phyloP scores from a whole-genome alignment of 2,329 filamentous ascomycete species.

The Exophiala phaeomuriformis region DNA sequence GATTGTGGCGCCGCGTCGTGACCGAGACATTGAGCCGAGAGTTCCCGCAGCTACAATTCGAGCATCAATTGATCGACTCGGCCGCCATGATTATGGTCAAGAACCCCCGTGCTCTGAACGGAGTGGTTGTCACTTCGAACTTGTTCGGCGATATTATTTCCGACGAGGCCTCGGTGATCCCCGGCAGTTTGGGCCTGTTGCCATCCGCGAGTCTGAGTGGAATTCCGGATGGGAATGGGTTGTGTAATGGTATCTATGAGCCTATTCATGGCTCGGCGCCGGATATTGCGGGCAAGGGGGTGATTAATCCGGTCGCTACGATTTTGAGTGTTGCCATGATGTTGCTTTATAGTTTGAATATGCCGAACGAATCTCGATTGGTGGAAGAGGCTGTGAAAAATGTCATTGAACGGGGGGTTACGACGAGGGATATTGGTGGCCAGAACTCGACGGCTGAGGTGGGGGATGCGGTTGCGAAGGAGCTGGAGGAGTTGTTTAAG shows the following conservation, averaged over 20 bases:
- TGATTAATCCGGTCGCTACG: conserved; percentile 87
- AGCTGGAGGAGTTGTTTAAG: conserved; percentile 62
- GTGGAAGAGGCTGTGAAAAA: conserved; percentile 75
- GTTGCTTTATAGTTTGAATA: conserved; percentile 82
- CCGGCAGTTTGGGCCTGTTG: conserved; percentile 78
- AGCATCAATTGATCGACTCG: conserved; percentile 88
- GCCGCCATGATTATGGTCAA: conserved; percentile 98
- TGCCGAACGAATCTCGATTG: conserved; percentile 66
- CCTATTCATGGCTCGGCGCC: conserved; percentile 93
- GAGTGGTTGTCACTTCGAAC: conserved; percentile 87
- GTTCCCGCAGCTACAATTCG: conserved; percentile 76
- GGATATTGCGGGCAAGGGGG: conserved; percentile 83
- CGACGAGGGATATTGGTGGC: conserved; percentile 81
- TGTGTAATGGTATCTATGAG: conserved; percentile 87
- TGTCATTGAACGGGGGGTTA: conserved; percentile 69
- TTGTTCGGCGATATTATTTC: conserved; percentile 93
- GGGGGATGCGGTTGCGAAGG: conserved; percentile 72
- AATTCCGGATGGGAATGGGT: conserved; percentile 62
- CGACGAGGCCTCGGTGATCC: conserved; percentile 91
- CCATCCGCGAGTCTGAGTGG: conserved; percentile 82
- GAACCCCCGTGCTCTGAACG: conserved; percentile 80
- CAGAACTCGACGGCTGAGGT: conserved; percentile 64
- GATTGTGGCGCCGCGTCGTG: conserved; percentile 83
- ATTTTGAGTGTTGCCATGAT: conserved; percentile 93
- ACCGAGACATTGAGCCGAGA: conserved; percentile 77